A percentile compares a stretch with the other conserved stretches of the same genome.
These are phyloP conservation scores for Naganishia liquefaciens DNA, from an alignment of 1,284 basidiomycete species.

Conservation along the genomic window DNA sequence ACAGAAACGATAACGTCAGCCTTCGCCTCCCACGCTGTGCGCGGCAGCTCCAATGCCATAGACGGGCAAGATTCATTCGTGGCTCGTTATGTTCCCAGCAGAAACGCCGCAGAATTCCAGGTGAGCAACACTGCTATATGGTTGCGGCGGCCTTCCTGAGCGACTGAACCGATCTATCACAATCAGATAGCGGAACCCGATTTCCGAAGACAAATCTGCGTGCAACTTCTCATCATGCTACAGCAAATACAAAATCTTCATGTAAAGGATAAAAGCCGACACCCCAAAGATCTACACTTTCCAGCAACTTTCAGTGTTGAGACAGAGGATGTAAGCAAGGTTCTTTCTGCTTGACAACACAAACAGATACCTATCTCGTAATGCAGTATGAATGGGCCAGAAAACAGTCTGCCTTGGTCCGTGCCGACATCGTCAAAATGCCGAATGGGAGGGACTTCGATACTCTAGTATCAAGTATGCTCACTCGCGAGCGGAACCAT, in stretches of 20 bases:
- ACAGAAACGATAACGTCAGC: slow-evolving; percentile 1
- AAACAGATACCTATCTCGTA: too few species aligned
- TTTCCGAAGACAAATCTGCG: slow-evolving; percentile 13
- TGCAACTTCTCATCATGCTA: slow-evolving; percentile 18
- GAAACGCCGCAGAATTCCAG: slow-evolving; percentile 12
- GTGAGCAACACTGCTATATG: neutral
- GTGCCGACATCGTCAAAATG: slow-evolving; percentile 12
- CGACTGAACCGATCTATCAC: too few species aligned
- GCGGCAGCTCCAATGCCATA: too few species aligned
- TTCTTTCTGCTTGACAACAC: neutral
- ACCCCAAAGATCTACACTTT: slow-evolving; percentile 22
- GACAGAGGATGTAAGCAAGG: slow-evolving; percentile 11
- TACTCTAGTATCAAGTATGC: slow-evolving; percentile 17
- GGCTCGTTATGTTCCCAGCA: slow-evolving; percentile 18
- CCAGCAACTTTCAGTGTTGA: slow-evolving; percentile 12
- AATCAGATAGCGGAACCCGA: slow-evolving; percentile 4
- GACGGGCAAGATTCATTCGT: neutral
- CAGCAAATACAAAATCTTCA: slow-evolving; percentile 26
- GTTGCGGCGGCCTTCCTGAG: too few species aligned
- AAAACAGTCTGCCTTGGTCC: slow-evolving; percentile 9
- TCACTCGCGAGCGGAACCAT: slow-evolving; percentile 19
- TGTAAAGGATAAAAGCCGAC: slow-evolving; percentile 20
- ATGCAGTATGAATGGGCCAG: slow-evolving; percentile 22
- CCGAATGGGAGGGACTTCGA: slow-evolving; percentile 17
- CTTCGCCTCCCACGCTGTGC: neutral